Evolutionary conservation across 1,284 basidiomycete species (phyloP).

Genomic region (Melanopsichium pennsylvanicum): DNA sequence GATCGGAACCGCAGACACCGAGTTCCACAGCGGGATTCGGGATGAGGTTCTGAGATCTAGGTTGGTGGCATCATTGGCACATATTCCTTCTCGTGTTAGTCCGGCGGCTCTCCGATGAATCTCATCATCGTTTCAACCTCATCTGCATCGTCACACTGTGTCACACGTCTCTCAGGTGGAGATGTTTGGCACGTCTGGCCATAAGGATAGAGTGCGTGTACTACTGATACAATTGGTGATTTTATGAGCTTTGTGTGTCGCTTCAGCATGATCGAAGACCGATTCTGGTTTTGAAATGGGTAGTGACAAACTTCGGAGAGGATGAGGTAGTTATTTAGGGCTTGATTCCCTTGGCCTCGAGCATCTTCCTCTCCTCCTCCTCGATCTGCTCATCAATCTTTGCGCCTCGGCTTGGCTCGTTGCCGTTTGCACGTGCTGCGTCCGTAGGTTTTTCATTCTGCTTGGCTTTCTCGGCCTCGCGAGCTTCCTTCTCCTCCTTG

Average conservation of each 20-base stretch:
- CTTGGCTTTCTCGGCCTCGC: slow-evolving; percentile 42
- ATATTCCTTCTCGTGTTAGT: too few species aligned
- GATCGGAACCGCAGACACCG: slow-evolving; percentile 1
- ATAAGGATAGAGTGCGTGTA: background rate
- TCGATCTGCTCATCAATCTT: slow-evolving; percentile 73
- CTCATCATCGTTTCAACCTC: too few species aligned
- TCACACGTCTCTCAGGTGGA: too few species aligned
- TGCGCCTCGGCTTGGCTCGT: slow-evolving; percentile 73
- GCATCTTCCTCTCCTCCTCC: slow-evolving; percentile 66
- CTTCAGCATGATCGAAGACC: too few species aligned
- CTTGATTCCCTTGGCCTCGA: slow-evolving; percentile 56
- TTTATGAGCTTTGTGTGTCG: background rate
- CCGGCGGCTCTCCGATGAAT: too few species aligned
- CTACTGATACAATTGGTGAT: slow-evolving; percentile 11
- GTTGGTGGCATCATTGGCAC: too few species aligned
- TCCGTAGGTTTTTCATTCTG: slow-evolving; percentile 42
- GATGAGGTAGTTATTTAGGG: slow-evolving; percentile 3
- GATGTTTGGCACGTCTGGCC: slow-evolving; percentile 1
- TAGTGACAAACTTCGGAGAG: background rate
- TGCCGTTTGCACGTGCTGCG: slow-evolving; percentile 68
- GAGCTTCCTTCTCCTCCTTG: slow-evolving; percentile 53
- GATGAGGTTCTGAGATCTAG: too few species aligned
- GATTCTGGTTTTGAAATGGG: background rate
- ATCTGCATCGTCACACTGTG: too few species aligned
- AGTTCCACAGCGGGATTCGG: too few species aligned